phyloP scores from a whole-genome alignment of 2,329 filamentous ascomycete species.

The Aspergillus niger region DNA sequence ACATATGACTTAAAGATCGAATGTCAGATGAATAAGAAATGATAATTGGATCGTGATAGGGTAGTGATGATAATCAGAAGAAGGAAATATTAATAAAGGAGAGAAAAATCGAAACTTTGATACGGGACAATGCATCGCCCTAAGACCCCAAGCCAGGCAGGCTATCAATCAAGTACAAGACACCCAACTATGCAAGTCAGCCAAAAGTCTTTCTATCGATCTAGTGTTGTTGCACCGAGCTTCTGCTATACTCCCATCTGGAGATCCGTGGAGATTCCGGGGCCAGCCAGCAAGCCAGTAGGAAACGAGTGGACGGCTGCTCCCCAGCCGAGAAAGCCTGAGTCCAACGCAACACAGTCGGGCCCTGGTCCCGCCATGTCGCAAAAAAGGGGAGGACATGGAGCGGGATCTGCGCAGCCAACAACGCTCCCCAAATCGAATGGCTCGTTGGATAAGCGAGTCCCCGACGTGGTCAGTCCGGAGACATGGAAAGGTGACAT shows the following conservation, averaged over 20 bases:
- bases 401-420: conserved; percentile 30
- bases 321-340: conserved; percentile 24
- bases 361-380: conserved; percentile 25
- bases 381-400: conserved; percentile 31
- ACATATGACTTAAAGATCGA: not conserved
- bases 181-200: conserved; percentile 13
- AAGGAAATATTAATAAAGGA: not conserved
- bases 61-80: not conserved
- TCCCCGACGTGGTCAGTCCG: conserved; percentile 17
- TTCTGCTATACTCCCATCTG: conserved; percentile 21
- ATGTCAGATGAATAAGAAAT: not conserved
- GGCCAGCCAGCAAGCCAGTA: conserved; percentile 19
- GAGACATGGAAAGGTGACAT: conserved; percentile 18
- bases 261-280: conserved; percentile 23
- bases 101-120: not conserved
- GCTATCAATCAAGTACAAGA: conserved; percentile 10
- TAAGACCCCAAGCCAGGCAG: not conserved
- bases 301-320: conserved; percentile 14
- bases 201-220: conserved; percentile 5
- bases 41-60: not conserved
- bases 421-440: conserved; percentile 30
- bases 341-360: conserved; percentile 23
- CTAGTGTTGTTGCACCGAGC: not conserved
- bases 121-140: not conserved
- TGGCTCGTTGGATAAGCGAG: conserved; percentile 18